Conservation (phyloP, 495 filamentous ascomycete genomes). For the Amorphotheca resinae region DNA sequence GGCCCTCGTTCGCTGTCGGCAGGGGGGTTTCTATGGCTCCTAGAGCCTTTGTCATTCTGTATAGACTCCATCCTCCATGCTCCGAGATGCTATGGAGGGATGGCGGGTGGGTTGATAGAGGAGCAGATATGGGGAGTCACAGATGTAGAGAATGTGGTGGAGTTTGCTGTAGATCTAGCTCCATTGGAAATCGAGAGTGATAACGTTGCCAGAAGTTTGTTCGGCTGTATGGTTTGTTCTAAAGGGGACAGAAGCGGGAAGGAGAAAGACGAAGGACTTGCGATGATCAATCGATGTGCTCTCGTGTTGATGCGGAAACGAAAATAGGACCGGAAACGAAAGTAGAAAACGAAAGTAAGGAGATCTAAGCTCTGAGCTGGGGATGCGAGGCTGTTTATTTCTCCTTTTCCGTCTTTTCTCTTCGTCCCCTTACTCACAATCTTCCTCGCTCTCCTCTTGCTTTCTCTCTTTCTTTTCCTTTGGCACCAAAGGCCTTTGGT, state of each 20-base stretch:
- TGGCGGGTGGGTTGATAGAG: neutral
- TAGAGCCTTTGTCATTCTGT: neutral
- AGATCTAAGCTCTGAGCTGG: too few species aligned
- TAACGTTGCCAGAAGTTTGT: neutral
- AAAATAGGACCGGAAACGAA: too few species aligned
- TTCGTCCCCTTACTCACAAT: too few species aligned
- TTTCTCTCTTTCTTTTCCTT: too few species aligned
- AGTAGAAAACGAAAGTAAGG: too few species aligned
- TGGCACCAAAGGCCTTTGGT: too few species aligned
- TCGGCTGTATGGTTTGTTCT: too few species aligned
- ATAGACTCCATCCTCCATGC: slow-evolving; percentile 13
- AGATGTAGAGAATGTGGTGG: neutral
- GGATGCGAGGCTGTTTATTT: too few species aligned
- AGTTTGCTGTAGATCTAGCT: neutral
- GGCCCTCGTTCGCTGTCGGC: slow-evolving; percentile 3
- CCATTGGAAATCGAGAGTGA: neutral
- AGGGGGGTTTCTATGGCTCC: slow-evolving; percentile 3
- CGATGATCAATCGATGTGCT: neutral
- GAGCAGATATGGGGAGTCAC: neutral
- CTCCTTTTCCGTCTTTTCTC: too few species aligned
- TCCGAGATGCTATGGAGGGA: neutral
- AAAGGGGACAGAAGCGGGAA: neutral
- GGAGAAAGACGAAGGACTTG: neutral
- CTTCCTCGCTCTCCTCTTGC: too few species aligned
- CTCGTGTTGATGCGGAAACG: neutral